Evolutionary conservation across 495 filamentous ascomycete species (phyloP).

Genomic region (Amniculicola lignicola): DNA sequence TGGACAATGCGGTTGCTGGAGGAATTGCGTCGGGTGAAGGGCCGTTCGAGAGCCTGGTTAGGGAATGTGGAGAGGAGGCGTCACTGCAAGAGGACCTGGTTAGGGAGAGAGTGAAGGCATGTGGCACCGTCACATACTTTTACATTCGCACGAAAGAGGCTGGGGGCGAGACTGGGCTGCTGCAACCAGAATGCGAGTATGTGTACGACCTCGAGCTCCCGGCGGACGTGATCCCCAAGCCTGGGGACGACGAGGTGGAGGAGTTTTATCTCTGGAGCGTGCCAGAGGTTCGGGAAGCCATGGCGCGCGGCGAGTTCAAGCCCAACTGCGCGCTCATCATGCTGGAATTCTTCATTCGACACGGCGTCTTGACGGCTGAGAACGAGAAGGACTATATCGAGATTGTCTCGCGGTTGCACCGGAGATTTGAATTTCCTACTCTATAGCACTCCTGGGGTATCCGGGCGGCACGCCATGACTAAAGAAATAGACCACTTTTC

Average conservation of each 20-base stretch:
- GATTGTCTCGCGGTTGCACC: constrained; percentile 72
- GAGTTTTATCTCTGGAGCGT: constrained; percentile 75
- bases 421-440: constrained; percentile 76
- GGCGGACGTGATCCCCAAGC: constrained; percentile 61
- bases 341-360: constrained; percentile 87
- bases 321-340: constrained; percentile 85
- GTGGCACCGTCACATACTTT: constrained; percentile 79
- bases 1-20: constrained; percentile 94
- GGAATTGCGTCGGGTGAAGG: constrained; percentile 77
- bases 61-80: constrained; percentile 88
- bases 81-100: constrained; percentile 72
- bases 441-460: constrained; percentile 28
- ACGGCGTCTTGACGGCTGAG: constrained; percentile 74
- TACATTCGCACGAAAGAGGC: constrained; percentile 73
- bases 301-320: constrained; percentile 79
- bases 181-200: constrained; percentile 91
- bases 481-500: not conserved
- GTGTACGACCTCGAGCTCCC: constrained; percentile 84
- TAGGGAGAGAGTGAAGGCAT: constrained; percentile 52
- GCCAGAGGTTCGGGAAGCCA: constrained; percentile 65
- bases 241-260: constrained; percentile 84
- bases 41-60: constrained; percentile 73
- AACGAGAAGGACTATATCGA: constrained; percentile 80
- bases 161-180: constrained; percentile 79
- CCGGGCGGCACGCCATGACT: constrained; percentile 16